These are phyloP conservation scores for Starmera pachycereana DNA, from an alignment of 805 yeast species.

Conservation along the genomic window DNA sequence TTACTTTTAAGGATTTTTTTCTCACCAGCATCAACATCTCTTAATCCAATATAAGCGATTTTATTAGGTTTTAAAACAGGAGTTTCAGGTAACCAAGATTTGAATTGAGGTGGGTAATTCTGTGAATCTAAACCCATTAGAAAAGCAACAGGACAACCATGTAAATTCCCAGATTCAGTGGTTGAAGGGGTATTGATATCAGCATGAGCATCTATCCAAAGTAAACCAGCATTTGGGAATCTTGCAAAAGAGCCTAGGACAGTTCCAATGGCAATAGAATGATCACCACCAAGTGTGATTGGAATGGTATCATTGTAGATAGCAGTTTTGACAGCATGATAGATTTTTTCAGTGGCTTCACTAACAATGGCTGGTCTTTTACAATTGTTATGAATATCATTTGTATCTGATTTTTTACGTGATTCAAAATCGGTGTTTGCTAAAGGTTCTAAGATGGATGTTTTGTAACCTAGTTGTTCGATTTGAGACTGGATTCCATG, in stretches of 20 bases:
- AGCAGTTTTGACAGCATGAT: slow-evolving; percentile 44
- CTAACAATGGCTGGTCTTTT: slow-evolving; percentile 75
- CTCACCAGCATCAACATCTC: slow-evolving; percentile 89
- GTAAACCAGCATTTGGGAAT: slow-evolving; percentile 77
- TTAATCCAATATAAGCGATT: slow-evolving; percentile 85
- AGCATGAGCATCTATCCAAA: slow-evolving; percentile 98
- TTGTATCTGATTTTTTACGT: slow-evolving; percentile 27
- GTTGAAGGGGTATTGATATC: slow-evolving; percentile 85
- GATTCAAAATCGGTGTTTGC: slow-evolving; percentile 34
- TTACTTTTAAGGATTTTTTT: slow-evolving; percentile 59
- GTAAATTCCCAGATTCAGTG: slow-evolving; percentile 83
- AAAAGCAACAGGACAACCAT: slow-evolving; percentile 94
- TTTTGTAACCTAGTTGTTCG: slow-evolving; percentile 63
- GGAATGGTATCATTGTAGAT: slow-evolving; percentile 48
- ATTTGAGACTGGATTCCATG: slow-evolving; percentile 61
- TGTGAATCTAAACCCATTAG: slow-evolving; percentile 70
- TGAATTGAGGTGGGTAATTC: slow-evolving; percentile 59
- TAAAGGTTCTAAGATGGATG: slow-evolving; percentile 43
- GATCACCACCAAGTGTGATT: slow-evolving; percentile 92
- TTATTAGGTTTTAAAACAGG: slow-evolving; percentile 47
- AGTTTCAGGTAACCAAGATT: slow-evolving; percentile 58
- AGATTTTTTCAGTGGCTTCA: slow-evolving; percentile 55
- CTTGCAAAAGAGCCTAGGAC: slow-evolving; percentile 71
- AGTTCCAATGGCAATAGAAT: slow-evolving; percentile 91
- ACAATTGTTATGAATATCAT: slow-evolving; percentile 44